phyloP scores from a whole-genome alignment of 163 green algal genomes.

The Scenedesmus sp. region DNA sequence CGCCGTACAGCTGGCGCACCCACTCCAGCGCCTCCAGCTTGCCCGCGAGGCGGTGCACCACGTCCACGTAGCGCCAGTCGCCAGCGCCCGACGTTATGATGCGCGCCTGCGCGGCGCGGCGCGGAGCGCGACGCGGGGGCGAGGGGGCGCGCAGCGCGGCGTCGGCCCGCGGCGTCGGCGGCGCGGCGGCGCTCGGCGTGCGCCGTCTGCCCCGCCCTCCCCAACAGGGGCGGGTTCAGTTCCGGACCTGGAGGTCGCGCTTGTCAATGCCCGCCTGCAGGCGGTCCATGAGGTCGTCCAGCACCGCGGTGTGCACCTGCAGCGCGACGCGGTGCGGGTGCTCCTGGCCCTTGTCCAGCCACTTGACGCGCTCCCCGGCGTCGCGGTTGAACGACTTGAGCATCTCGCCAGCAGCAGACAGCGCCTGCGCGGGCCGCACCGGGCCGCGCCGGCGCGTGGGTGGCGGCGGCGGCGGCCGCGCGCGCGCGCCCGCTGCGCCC shows the following conservation, averaged over 20 bases:
- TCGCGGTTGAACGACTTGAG: slow-evolving; percentile 35
- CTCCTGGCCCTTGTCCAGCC: slow-evolving; percentile 82
- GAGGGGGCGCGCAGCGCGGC: too few relatives aligned
- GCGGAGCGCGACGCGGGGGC: too few relatives aligned
- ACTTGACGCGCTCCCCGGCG: slow-evolving; percentile 41
- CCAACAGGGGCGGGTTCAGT: background rate
- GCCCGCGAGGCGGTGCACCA: slow-evolving; percentile 71
- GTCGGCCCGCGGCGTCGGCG: too few relatives aligned
- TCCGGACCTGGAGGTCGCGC: slow-evolving; percentile 52
- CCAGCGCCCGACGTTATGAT: slow-evolving; percentile 84
- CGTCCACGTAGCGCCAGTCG: slow-evolving; percentile 92
- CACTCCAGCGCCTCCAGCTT: slow-evolving; percentile 93
- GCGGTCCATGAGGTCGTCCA: slow-evolving; percentile 38
- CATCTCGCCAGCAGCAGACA: slow-evolving; percentile 39
- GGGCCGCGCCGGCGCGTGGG: too few relatives aligned
- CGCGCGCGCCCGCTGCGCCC: too few relatives aligned
- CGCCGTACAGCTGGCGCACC: slow-evolving; percentile 61
- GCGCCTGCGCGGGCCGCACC: background rate
- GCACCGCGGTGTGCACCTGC: slow-evolving; percentile 35
- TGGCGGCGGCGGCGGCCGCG: too few relatives aligned
- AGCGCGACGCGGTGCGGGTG: slow-evolving; percentile 84
- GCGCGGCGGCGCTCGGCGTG: too few relatives aligned
- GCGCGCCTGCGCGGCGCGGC: slow-evolving; percentile 59
- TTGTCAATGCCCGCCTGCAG: slow-evolving; percentile 48
- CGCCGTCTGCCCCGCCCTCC: too few relatives aligned